phyloP scores from a whole-genome alignment of 352 stramenopile genomes.

The Phytophthora macrochlamydospora region DNA sequence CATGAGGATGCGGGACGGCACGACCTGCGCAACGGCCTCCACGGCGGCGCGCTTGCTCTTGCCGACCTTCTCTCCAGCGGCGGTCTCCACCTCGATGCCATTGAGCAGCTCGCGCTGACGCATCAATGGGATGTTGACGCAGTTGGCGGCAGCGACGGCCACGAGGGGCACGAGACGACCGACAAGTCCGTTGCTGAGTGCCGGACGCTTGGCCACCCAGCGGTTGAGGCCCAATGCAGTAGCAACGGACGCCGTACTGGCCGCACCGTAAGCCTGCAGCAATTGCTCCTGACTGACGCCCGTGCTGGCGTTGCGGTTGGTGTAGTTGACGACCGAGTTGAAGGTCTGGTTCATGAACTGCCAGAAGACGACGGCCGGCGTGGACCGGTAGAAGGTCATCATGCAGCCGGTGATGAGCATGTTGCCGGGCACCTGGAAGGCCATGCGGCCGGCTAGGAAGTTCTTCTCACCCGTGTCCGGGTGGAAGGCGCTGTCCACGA shows the following conservation, averaged over 20 bases:
- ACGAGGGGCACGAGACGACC: conserved; percentile 81
- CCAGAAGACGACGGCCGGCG: conserved; percentile 86
- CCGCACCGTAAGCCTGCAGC: conserved; percentile 78
- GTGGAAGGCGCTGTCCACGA: conserved; percentile 90
- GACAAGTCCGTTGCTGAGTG: conserved; percentile 66
- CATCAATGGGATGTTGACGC: conserved; percentile 92
- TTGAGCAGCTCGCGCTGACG: conserved; percentile 85
- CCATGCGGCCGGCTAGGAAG: conserved; percentile 86
- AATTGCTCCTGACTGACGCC: conserved; percentile 82
- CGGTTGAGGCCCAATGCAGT: conserved; percentile 83
- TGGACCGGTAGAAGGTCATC: conserved; percentile 88
- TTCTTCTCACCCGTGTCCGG: conserved; percentile 91
- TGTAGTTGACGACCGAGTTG: conserved; percentile 94
- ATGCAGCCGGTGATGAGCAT: conserved; percentile 90
- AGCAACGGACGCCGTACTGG: conserved; percentile 79
- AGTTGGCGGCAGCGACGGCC: conserved; percentile 87
- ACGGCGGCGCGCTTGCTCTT: conserved; percentile 75
- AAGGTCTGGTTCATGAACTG: conserved; percentile 93
- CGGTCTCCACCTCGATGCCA: conserved; percentile 82
- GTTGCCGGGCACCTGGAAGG: conserved; percentile 88
- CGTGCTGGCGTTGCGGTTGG: conserved; percentile 91
- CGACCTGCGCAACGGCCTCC: conserved; percentile 82
- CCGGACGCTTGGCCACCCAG: conserved; percentile 61
- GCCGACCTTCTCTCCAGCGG: conserved; percentile 63
- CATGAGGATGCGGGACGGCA: conserved; percentile 87